Evolutionary conservation across 2,329 filamentous ascomycete genomes (phyloP), one percentile per base, ranked within the genome.

Genomic region (Aspergillus persii): DNA sequence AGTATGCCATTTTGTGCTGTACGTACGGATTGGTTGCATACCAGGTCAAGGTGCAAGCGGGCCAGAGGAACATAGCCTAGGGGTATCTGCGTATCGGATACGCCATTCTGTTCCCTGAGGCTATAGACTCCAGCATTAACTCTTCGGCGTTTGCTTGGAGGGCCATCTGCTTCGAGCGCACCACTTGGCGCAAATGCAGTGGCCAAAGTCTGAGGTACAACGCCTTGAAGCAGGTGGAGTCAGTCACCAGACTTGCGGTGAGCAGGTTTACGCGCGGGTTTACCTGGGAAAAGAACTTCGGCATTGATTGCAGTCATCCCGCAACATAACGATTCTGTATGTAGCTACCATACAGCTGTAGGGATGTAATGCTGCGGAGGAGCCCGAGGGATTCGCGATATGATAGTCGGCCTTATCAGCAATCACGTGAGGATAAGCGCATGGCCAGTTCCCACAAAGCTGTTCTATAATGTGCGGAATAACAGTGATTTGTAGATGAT

Each of bases 121-220:
- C 63, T 70, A 12, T 58, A 61, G 29, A 56, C 18, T 8, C 52
- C 61, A 31, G 61, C 57, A 48, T 59, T 23, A 50, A 69, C 29
- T 62, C 74, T 76, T 60, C 71, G 73, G 54, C 74, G 73, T 63
- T 76, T 76, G 18, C 49, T 66, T 9, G 64, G 66, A 61, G 54
- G 69, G n/a, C 54, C 63, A 51, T 68, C 58, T 18, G 44, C 23
- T 33, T 65, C 60, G 9, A 54, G 39, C 48, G 52, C 50, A 46
- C 59, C 53, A 41, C 18, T 61, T 57, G 65, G 64, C 49, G 61
- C 56, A 46, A 74, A 61, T 47, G 66, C 60, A 31, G 62, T 58
- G 54, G 64, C 66, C 44, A 74, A 56, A 56, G 60, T 64, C 59
- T 61, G 54, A 47, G 70, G 67, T 26, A 67, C 61, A 27, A 61